Evolutionary conservation across 2,329 filamentous ascomycete species (phyloP).

Genomic region (Cladorrhinum sp.): DNA sequence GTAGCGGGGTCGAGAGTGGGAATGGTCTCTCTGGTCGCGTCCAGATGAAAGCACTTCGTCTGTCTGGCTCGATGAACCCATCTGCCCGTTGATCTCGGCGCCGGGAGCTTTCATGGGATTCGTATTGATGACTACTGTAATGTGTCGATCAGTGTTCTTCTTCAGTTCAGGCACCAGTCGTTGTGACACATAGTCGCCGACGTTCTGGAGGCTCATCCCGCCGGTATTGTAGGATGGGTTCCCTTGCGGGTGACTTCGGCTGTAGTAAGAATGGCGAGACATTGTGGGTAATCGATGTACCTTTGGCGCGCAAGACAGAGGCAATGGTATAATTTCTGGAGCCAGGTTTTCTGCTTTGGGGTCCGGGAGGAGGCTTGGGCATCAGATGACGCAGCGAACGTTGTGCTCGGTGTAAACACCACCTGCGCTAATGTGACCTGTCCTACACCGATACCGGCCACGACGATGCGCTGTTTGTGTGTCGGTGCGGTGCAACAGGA

Average conservation of each 20-base stretch:
- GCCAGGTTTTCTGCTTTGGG: neutral
- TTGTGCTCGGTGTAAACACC: neutral
- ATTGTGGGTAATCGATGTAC: neutral
- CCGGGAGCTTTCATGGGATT: slow-evolving; percentile 9
- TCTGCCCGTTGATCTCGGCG: slow-evolving; percentile 4
- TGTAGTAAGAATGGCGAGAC: neutral
- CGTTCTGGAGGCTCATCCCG: neutral
- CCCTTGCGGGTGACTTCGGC: neutral
- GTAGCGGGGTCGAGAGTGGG: slow-evolving; percentile 3
- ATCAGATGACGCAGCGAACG: neutral
- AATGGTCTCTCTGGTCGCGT: neutral
- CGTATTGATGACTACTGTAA: slow-evolving; percentile 22
- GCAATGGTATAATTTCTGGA: neutral
- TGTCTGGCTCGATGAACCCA: neutral
- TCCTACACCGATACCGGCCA: neutral
- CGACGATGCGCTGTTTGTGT: neutral
- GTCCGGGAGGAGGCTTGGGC: neutral
- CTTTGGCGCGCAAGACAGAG: neutral
- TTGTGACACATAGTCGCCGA: slow-evolving; percentile 8
- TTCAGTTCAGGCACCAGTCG: slow-evolving; percentile 9
- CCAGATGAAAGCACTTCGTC: neutral
- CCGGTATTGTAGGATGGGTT: neutral
- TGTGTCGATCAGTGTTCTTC: slow-evolving; percentile 12
- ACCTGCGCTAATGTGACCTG: neutral
- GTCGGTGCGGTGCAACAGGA: neutral